Evolutionary conservation across 2,329 filamentous ascomycete genomes (phyloP), one percentile per base, ranked within the genome.

Genomic region (Colletotrichum tabaci): DNA sequence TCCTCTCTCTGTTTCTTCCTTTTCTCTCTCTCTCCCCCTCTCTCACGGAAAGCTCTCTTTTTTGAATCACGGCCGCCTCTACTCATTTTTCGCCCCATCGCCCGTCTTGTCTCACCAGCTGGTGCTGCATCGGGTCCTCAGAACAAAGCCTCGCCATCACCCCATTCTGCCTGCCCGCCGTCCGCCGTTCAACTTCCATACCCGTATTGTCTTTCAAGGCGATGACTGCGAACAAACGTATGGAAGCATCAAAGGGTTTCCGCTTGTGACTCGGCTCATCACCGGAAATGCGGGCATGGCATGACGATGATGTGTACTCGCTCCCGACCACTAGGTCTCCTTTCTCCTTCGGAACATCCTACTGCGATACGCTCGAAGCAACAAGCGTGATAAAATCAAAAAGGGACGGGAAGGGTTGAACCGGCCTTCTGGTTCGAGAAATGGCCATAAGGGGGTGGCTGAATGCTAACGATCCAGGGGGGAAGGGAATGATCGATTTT

Each of bases 281-380:
- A 50, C 15, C n/a, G 38, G 26, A 30, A 30, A 6, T 30, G 26
- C 26, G 26, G 26, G 30, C 15, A 42, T 62, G 42, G 56, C 42
- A 46, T 67, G 30, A 2, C 30, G 30, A 35, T 35, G 30, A 35
- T 44, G 49, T 50, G 26, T 47, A 26, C 50, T 61, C 44, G 38
- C 49, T 50, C n/a, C n/a, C 44, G 64, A 56, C 64, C 67, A 47
- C 68, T 67, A 62, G 68, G 68, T 66, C 56, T 42, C 21, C 6
- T n/a, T 16, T 21, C 8, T 46, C 44, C 21, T 52, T 56, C 30
- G 46, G n/a, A n/a, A 26, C 26, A 58, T 23, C 52, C 26, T 56
- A n/a, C 26, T 16, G 35, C 68, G 21, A 40, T 44, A 10, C 16
- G 8, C 55, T 35, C 21, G 52, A n/a, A 35, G 52, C n/a, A 26